Percentiles rank a stretch among this genome's conserved stretches.
Conservation (phyloP, 2,329 filamentous ascomycete genomes). For the Magnaporthales sp. region DNA sequence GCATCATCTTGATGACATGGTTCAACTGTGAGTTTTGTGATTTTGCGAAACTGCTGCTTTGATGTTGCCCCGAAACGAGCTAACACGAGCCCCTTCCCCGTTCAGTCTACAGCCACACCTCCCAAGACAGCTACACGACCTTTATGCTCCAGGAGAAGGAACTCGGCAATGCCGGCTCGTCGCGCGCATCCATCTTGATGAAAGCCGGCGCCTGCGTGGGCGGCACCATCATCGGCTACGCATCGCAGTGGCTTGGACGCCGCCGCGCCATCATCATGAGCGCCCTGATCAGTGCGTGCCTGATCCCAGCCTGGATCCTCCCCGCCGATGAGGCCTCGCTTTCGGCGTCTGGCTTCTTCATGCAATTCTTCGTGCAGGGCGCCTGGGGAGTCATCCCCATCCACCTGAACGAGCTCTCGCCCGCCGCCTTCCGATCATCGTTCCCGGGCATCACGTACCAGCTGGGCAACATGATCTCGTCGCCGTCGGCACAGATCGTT, state of each 20-base stretch:
- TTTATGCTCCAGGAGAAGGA: conserved; percentile 70
- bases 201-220: conserved; percentile 70
- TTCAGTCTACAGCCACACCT: conserved; percentile 64
- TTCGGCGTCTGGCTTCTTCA: conserved; percentile 56
- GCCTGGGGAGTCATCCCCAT: conserved; percentile 73
- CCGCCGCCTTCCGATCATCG: conserved; percentile 64
- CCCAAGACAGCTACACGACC: conserved; percentile 74
- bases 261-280: conserved; percentile 57
- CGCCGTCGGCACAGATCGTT: conserved; percentile 66
- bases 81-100: conserved; percentile 36
- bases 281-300: conserved; percentile 46
- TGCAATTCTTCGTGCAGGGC: conserved; percentile 68
- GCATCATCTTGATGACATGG: conserved; percentile 70
- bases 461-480: conserved; percentile 65
- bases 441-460: conserved; percentile 69
- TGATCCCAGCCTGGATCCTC: conserved; percentile 66
- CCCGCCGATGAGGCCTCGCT: conserved; percentile 50
- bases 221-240: conserved; percentile 64
- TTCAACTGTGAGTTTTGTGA: conserved; percentile 20
- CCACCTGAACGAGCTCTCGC: conserved; percentile 69
- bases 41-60: background rate
- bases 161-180: conserved; percentile 53
- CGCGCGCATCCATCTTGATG: conserved; percentile 72
- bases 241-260: conserved; percentile 67
- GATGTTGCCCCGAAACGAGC: background rate